Conservation (phyloP, 2,329 filamentous ascomycete species). For the Colletotrichum sp. region DNA sequence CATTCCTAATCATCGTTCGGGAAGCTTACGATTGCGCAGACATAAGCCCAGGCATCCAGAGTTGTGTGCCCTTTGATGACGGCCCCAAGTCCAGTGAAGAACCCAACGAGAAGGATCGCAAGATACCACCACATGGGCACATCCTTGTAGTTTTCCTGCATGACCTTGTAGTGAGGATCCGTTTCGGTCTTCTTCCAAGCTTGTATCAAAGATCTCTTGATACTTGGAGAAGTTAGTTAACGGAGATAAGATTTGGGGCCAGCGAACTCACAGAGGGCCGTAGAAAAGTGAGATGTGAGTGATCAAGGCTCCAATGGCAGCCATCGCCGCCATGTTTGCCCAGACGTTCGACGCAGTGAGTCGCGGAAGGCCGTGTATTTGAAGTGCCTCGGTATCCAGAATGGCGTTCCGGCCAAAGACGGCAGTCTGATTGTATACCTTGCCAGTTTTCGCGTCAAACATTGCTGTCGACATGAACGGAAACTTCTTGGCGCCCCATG, state of each 20-base stretch:
- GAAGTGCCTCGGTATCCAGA: constrained; percentile 26
- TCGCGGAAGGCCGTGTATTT: constrained; percentile 39
- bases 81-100: constrained; percentile 40
- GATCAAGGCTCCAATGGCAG: constrained; percentile 37
- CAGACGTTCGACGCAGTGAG: constrained; percentile 43
- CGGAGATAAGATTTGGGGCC: fast-evolving
- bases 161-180: constrained; percentile 48
- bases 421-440: constrained; percentile 45
- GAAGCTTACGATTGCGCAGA: constrained; percentile 9
- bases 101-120: constrained; percentile 35
- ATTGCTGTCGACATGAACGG: constrained; percentile 38
- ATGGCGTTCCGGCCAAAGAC: constrained; percentile 38
- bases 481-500: constrained; percentile 33
- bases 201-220: constrained; percentile 22
- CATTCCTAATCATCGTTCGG: fast-evolving
- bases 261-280: neutral
- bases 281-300: constrained; percentile 43
- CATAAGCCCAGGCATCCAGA: constrained; percentile 17
- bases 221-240: neutral
- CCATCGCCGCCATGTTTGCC: constrained; percentile 51
- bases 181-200: constrained; percentile 27
- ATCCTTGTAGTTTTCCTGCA: constrained; percentile 43
- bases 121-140: constrained; percentile 48
- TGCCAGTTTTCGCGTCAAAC: constrained; percentile 36
- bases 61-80: constrained; percentile 32